These are phyloP conservation scores for Didymella sp. DNA, from an alignment of 2,329 filamentous ascomycete genomes.

Conservation along the genomic window DNA sequence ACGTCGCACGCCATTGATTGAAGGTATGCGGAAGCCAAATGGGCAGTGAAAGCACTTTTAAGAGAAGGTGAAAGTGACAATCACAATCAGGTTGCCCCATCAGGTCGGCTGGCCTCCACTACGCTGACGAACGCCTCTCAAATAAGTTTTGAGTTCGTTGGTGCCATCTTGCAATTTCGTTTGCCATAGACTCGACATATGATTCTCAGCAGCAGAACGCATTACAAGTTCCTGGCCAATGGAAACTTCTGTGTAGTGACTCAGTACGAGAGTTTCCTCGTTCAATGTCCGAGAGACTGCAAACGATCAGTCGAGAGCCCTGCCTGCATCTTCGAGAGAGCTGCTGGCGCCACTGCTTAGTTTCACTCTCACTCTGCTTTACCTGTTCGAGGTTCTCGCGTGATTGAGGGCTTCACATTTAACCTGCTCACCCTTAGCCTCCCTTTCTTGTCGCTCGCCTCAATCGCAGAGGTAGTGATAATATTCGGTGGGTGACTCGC, in stretches of 20 bases:
- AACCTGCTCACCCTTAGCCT: not conserved
- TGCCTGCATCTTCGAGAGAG: not conserved
- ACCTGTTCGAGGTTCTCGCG: not conserved
- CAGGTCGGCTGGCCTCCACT: too few relatives aligned
- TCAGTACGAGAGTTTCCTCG: conserved; percentile 3
- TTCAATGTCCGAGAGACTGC: not conserved
- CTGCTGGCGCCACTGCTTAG: not conserved
- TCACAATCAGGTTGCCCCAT: too few relatives aligned
- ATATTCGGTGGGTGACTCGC: too few relatives aligned
- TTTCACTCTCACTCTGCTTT: not conserved
- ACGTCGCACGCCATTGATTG: not conserved
- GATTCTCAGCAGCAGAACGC: not conserved
- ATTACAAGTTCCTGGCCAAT: not conserved
- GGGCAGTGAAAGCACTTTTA: not conserved
- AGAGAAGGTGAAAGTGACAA: not conserved
- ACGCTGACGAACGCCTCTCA: too few relatives aligned
- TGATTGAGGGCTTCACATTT: not conserved
- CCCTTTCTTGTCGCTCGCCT: not conserved
- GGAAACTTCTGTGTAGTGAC: conserved; percentile 7
- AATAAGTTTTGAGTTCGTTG: not conserved
- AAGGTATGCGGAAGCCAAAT: not conserved
- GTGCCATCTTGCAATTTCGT: not conserved
- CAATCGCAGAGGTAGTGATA: too few relatives aligned
- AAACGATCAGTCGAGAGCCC: not conserved
- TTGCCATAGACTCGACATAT: not conserved